Evolutionary conservation across 1,284 basidiomycete species (phyloP).

Genomic region (Papiliotrema laurentii): DNA sequence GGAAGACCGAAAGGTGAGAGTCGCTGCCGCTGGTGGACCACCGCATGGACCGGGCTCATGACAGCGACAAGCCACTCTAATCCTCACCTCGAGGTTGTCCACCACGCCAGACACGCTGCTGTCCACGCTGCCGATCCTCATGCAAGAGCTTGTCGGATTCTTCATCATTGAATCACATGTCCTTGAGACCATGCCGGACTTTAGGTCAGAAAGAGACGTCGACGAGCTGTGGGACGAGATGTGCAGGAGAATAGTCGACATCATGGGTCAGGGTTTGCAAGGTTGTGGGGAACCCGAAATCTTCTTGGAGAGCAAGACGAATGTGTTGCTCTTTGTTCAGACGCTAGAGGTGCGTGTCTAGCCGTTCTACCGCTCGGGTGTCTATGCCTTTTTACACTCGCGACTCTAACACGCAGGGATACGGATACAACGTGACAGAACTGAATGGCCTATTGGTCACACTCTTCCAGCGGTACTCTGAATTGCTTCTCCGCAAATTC

Average conservation of each 20-base stretch:
- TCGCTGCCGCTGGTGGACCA: neutral
- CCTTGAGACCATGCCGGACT: slow-evolving; percentile 70
- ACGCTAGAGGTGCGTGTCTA: slow-evolving; percentile 71
- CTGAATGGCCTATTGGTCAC: slow-evolving; percentile 80
- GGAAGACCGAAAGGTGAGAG: slow-evolving; percentile 78
- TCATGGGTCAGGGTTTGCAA: slow-evolving; percentile 68
- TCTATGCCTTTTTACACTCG: too few species aligned
- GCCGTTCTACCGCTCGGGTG: too few species aligned
- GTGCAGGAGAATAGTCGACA: slow-evolving; percentile 68
- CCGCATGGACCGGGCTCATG: neutral
- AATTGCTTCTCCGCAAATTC: slow-evolving; percentile 77
- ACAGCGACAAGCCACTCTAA: slow-evolving; percentile 89
- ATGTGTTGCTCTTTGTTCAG: slow-evolving; percentile 80
- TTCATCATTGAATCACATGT: slow-evolving; percentile 97
- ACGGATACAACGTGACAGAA: slow-evolving; percentile 76
- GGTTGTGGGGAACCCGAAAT: slow-evolving; percentile 76
- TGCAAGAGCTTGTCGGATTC: slow-evolving; percentile 96
- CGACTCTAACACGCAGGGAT: slow-evolving; percentile 56
- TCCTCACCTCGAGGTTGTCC: slow-evolving; percentile 62
- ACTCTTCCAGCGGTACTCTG: slow-evolving; percentile 86
- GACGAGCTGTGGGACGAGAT: slow-evolving; percentile 96
- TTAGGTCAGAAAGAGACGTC: slow-evolving; percentile 83
- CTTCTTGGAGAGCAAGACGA: slow-evolving; percentile 80
- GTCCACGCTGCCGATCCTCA: slow-evolving; percentile 56
- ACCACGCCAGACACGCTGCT: slow-evolving; percentile 49